These are phyloP conservation scores for Lachnellula occidentalis DNA, from an alignment of 2,329 filamentous ascomycete species.

Conservation along the genomic window DNA sequence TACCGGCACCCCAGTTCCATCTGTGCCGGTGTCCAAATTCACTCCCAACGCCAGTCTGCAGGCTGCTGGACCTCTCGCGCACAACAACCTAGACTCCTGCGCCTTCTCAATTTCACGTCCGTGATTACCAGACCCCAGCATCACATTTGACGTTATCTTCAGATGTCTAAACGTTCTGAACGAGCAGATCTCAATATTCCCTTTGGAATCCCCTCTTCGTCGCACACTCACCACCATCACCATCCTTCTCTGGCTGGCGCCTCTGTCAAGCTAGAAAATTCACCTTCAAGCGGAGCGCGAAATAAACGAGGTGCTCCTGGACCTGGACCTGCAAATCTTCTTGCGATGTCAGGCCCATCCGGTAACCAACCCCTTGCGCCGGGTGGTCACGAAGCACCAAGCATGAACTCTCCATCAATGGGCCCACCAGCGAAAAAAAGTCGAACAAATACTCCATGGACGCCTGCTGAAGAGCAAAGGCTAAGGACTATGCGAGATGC, in stretches of 20 bases:
- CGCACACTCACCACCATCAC: constrained; percentile 6
- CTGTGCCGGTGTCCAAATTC: constrained; percentile 18
- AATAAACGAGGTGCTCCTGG: constrained; percentile 26
- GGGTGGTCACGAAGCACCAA: constrained; percentile 17
- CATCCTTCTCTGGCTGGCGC: constrained; percentile 18
- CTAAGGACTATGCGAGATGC: constrained; percentile 92
- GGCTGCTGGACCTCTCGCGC: constrained; percentile 16
- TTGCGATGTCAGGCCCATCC: constrained; percentile 23
- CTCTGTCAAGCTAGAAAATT: constrained; percentile 19
- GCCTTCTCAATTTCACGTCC: constrained; percentile 5
- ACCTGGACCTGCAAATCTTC: constrained; percentile 10
- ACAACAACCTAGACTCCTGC: constrained; percentile 10
- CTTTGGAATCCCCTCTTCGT: constrained; percentile 21
- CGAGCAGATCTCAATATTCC: constrained; percentile 20
- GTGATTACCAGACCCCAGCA: constrained; percentile 10
- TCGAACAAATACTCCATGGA: constrained; percentile 98
- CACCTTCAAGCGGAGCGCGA: constrained; percentile 19
- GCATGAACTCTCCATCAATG: constrained; percentile 33
- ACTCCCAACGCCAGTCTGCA: constrained; percentile 24
- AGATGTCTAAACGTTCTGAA: constrained; percentile 30
- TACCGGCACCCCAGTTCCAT: constrained; percentile 27
- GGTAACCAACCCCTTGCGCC: constrained; percentile 7
- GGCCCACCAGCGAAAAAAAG: constrained; percentile 73
- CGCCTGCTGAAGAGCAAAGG: constrained; percentile 83
- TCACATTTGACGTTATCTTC: constrained; percentile 10